These are phyloP conservation scores for Lasiosphaeria miniovina DNA, from an alignment of 495 filamentous ascomycete species.

Conservation along the genomic window DNA sequence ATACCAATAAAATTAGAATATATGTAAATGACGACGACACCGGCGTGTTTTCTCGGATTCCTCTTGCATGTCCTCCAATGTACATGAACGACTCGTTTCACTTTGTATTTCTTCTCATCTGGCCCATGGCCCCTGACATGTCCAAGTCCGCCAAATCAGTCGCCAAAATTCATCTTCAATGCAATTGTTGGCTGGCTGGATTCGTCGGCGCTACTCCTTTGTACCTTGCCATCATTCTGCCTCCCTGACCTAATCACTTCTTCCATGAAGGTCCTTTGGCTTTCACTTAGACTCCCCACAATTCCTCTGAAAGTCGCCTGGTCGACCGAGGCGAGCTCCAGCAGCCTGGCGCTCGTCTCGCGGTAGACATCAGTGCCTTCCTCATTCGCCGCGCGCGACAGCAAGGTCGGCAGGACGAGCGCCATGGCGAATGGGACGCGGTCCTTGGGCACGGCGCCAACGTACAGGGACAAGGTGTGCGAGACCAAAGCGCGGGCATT, in stretches of 20 bases:
- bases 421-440: conserved; percentile 59
- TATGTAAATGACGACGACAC: too few relatives aligned
- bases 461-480: conserved; percentile 70
- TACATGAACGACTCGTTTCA: too few relatives aligned
- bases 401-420: conserved; percentile 74
- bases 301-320: conserved; percentile 70
- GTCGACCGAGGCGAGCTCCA: conserved; percentile 77
- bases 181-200: conserved; percentile 71
- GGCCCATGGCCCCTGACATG: neutral
- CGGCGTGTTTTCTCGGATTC: too few relatives aligned
- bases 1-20: neutral
- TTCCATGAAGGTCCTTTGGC: conserved; percentile 75
- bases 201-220: conserved; percentile 31
- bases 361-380: conserved; percentile 48
- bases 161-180: conserved; percentile 86
- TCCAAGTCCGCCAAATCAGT: conserved; percentile 6
- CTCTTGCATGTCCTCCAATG: too few relatives aligned
- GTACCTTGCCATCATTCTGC: conserved; percentile 15
- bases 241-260: conserved; percentile 67
- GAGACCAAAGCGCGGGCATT: conserved; percentile 64
- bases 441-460: conserved; percentile 50
- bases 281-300: conserved; percentile 66
- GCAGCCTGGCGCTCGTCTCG: conserved; percentile 70
- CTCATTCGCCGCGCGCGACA: conserved; percentile 62
- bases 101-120: too few relatives aligned